These are phyloP conservation scores for Smittium culicis DNA, from an alignment of 371 early-diverging fungal genomes.

Conservation along the genomic window DNA sequence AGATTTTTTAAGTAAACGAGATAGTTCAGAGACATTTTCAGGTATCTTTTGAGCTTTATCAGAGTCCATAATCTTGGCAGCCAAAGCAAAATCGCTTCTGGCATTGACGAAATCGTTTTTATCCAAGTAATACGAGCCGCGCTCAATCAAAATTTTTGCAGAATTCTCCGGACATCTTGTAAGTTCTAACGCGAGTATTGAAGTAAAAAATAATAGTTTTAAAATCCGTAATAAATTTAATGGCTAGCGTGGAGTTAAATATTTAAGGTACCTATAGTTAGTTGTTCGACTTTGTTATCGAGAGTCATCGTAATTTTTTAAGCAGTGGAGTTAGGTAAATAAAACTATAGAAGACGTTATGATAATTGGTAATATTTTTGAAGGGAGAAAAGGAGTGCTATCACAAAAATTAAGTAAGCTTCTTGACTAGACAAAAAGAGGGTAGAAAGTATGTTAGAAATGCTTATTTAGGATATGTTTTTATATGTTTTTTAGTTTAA, in stretches of 20 bases:
- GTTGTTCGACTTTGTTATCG: neutral
- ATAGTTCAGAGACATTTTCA: slow-evolving; percentile 1
- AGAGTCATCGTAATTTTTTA: neutral
- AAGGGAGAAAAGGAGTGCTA: too few relatives aligned
- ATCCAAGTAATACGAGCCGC: neutral
- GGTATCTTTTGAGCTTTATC: slow-evolving; percentile 2
- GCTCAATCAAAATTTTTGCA: slow-evolving; percentile 1
- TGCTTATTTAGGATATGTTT: too few relatives aligned
- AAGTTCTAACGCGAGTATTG: neutral
- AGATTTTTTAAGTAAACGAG: neutral
- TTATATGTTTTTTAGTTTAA: too few relatives aligned
- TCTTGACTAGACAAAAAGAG: too few relatives aligned
- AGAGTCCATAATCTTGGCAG: slow-evolving; percentile 1
- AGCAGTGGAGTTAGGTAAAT: neutral
- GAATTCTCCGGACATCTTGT: neutral
- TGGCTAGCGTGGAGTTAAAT: neutral
- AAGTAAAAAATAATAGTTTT: neutral
- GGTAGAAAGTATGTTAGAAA: too few relatives aligned
- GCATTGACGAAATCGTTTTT: neutral
- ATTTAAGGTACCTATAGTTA: neutral
- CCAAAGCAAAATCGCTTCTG: neutral
- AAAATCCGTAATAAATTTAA: neutral
- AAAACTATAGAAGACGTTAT: too few relatives aligned
- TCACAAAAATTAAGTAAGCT: too few relatives aligned
- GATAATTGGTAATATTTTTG: too few relatives aligned